Conservation (phyloP, 257 asterid genomes). For the Rehmannia glutinosa region DNA sequence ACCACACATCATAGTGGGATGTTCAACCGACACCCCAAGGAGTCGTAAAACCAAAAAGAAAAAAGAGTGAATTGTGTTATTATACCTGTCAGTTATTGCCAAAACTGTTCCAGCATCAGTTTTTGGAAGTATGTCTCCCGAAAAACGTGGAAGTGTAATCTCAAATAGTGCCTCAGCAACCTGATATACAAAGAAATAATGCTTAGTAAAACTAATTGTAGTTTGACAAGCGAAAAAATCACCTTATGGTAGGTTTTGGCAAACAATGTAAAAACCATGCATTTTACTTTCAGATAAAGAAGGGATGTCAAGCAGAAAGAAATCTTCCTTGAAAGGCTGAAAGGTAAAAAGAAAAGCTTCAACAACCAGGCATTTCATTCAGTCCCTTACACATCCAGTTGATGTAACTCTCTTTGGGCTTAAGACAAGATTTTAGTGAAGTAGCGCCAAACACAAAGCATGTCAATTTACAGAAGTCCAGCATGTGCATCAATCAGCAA, state of each 20-base stretch:
- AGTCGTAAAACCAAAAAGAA: background rate
- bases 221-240: background rate
- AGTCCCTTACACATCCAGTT: background rate
- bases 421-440: background rate
- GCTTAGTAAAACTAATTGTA: conserved; percentile 14
- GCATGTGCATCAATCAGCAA: conserved; percentile 5
- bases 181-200: conserved; percentile 36
- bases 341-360: background rate
- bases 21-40: background rate
- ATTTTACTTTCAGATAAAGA: no score
- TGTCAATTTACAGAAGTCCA: background rate
- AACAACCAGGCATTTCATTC: background rate
- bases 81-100: conserved; percentile 92
- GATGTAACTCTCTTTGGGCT: background rate
- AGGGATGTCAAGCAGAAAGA: background rate
- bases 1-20: background rate
- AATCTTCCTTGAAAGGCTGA: conserved; percentile 1
- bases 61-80: background rate
- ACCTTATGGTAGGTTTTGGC: background rate
- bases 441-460: background rate
- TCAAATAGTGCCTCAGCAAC: conserved; percentile 84
- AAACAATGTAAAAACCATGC: conserved; percentile 10
- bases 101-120: conserved; percentile 76
- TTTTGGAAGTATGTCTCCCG: conserved; percentile 86
- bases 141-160: conserved; percentile 87